Base-by-base conservation (phyloP, 2,329 filamentous ascomycete species). In the Ophiostoma montium region DNA sequence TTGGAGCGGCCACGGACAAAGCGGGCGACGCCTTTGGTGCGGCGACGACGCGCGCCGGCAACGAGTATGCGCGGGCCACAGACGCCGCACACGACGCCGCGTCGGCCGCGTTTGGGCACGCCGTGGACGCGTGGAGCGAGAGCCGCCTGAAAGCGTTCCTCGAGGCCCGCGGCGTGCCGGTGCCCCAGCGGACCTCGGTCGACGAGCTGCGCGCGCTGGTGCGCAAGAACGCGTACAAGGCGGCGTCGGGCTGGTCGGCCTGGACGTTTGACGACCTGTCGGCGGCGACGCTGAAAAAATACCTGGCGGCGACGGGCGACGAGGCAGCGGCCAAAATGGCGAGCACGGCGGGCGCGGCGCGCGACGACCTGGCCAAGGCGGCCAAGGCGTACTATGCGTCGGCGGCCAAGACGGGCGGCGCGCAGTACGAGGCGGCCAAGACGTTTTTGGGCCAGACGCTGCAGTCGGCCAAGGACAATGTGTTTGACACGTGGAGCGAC, bases 181-280 rank as follows among this genome's bases (percentile, higher is more conserved):
- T 87, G 39, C 84, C 85, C 21, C 84, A 89, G 54, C 70, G 66
- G 27, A 76, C 79, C 52, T 86, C 80, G 67, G 74, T 74, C 35
- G 82, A 88, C 57, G 78, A 88, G 61, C 78, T 90, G 19, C 69
- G 85, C 35, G 82, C 84, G 27, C 70, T 82, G 51, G 86, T 87
- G n/a, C 78, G 85, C 57, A 76, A 84, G 59, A 70, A 86, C 61
- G 70, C 76, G 23, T 80, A 88, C 67, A 82, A 84, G 65, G 82
- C 80, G 43, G 71, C 78, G 9, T 71, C 71, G 44, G 79, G 77
- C 16, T 86, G 76, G 69, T 82, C 69, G 52, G 76, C 81, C 3
- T 89, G 85, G 84, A 86, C 80, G 15, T 88, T 87, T 61, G 84
- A 89, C 56, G 86, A 86, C 53, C 80, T 83, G 65, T 84, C 78